Percentiles rank a stretch among this genome's conserved stretches.
Evolutionary conservation across 73 alveolate species (phyloP).

Genomic region (Stentor coeruleus): DNA sequence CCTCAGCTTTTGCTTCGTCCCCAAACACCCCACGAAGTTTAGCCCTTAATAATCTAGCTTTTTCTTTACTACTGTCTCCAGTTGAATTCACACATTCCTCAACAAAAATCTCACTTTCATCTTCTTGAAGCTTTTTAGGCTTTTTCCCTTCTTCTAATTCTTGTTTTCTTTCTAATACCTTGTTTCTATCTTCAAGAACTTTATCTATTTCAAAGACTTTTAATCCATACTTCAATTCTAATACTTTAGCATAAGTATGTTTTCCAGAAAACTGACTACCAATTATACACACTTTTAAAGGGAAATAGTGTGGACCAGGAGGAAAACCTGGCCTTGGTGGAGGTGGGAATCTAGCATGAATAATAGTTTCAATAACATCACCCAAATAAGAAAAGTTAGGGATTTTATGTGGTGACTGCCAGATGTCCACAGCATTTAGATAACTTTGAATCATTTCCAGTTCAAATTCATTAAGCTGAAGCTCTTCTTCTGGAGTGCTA

Average conservation of each 20-base stretch:
- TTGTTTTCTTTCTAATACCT: slow-evolving; percentile 9
- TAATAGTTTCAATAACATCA: neutral
- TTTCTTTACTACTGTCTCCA: neutral
- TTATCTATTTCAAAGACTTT: slow-evolving; percentile 14
- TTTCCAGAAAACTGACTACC: neutral
- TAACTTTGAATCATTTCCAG: neutral
- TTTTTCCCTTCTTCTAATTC: slow-evolving; percentile 21
- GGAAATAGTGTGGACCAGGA: slow-evolving; percentile 18
- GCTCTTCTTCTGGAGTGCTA: neutral
- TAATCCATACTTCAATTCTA: slow-evolving; percentile 6
- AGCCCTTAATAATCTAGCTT: slow-evolving; percentile 3
- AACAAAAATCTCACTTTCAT: slow-evolving; percentile 7
- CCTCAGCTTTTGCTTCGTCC: slow-evolving; percentile 16
- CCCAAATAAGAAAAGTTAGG: slow-evolving; percentile 12
- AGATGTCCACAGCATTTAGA: neutral
- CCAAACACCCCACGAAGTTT: slow-evolving; percentile 15
- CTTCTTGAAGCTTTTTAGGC: slow-evolving; percentile 14
- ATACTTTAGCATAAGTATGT: neutral
- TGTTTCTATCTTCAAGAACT: slow-evolving; percentile 9
- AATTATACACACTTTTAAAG: neutral
- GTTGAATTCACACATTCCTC: neutral
- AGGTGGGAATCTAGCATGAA: neutral
- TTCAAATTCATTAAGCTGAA: neutral
- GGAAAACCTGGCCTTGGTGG: neutral
- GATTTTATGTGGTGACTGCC: neutral